Evolutionary conservation across 1,284 basidiomycete genomes (phyloP).

Genomic region (Kalmanozyma brasiliensis): DNA sequence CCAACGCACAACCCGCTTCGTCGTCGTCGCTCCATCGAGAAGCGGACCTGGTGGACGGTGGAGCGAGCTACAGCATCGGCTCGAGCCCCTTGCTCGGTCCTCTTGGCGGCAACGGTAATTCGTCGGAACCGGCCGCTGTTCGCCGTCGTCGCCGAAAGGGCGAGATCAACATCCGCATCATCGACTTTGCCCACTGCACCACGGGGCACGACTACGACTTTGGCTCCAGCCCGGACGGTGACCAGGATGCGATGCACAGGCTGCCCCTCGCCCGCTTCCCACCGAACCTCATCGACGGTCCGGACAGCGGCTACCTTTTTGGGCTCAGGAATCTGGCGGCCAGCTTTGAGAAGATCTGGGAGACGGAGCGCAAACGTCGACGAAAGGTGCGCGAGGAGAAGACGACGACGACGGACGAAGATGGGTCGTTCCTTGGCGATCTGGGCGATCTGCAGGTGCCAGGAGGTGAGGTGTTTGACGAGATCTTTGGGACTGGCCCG

Average conservation of each 20-base stretch:
- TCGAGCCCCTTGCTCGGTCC: conserved; percentile 44
- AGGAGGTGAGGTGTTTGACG: conserved; percentile 64
- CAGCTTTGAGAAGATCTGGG: conserved; percentile 74
- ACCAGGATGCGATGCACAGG: background rate
- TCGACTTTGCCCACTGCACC: conserved; percentile 98
- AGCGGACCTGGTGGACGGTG: conserved; percentile 33
- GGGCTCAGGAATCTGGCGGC: conserved; percentile 81
- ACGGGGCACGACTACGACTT: conserved; percentile 90
- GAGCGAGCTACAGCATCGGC: conserved; percentile 43
- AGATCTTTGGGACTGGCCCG: conserved; percentile 62
- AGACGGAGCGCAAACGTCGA: conserved; percentile 49
- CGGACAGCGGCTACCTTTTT: conserved; percentile 93
- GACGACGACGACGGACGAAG: conserved; percentile 23
- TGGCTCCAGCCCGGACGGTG: conserved; percentile 33
- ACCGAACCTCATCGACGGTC: conserved; percentile 85
- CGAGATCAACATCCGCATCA: conserved; percentile 92
- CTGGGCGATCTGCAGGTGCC: conserved; percentile 57
- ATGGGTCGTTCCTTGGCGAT: conserved; percentile 35
- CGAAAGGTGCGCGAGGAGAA: conserved; percentile 15
- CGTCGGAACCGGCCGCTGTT: conserved; percentile 11
- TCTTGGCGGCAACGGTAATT: conserved; percentile 7
- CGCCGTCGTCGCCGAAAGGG: conserved; percentile 72
- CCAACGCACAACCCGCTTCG: background rate
- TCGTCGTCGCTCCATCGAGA: conserved; percentile 12
- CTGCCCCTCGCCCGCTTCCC: conserved; percentile 74